Percentiles rank a stretch among this genome's conserved stretches.
These are phyloP conservation scores for Carex sylvatica DNA, from an alignment of 202 grass and related monocot species.

Conservation along the genomic window DNA sequence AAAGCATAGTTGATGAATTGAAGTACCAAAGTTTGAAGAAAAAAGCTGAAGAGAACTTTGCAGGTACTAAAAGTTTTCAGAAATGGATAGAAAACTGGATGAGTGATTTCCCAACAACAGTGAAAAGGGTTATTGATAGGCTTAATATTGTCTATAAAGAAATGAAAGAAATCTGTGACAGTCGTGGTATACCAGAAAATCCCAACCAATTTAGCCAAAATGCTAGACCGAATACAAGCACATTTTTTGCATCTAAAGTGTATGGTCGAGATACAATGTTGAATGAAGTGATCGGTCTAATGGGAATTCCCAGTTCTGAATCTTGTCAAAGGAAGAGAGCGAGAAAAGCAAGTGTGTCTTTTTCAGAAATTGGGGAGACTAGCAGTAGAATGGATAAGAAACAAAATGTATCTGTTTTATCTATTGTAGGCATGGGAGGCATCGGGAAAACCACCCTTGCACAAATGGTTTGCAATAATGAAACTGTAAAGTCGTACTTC, in stretches of 20 bases:
- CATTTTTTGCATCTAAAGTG: background rate
- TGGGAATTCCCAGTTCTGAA: background rate
- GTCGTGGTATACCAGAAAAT: background rate
- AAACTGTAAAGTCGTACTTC: slow-evolving; percentile 13
- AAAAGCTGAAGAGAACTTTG: background rate
- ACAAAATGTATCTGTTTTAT: slow-evolving; percentile 8
- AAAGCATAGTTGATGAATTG: background rate
- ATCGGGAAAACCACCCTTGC: slow-evolving; percentile 48
- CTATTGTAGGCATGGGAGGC: slow-evolving; percentile 46
- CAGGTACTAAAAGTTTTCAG: background rate
- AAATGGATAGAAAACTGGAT: background rate
- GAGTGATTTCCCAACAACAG: background rate
- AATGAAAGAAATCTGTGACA: background rate
- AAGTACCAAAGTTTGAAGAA: background rate
- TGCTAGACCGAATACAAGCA: background rate
- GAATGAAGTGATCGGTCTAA: background rate
- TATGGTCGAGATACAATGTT: background rate
- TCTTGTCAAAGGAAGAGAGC: background rate
- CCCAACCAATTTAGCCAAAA: background rate
- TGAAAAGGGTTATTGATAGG: background rate
- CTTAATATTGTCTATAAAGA: background rate
- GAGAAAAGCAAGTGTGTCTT: background rate
- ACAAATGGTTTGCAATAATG: slow-evolving; percentile 38
- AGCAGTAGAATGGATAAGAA: background rate
- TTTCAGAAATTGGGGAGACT: too few species aligned